A percentile compares a stretch with the other conserved stretches of the same genome.
These are phyloP conservation scores for Daedaleopsis sinensis DNA, from an alignment of 768 basidiomycete genomes.

Conservation along the genomic window DNA sequence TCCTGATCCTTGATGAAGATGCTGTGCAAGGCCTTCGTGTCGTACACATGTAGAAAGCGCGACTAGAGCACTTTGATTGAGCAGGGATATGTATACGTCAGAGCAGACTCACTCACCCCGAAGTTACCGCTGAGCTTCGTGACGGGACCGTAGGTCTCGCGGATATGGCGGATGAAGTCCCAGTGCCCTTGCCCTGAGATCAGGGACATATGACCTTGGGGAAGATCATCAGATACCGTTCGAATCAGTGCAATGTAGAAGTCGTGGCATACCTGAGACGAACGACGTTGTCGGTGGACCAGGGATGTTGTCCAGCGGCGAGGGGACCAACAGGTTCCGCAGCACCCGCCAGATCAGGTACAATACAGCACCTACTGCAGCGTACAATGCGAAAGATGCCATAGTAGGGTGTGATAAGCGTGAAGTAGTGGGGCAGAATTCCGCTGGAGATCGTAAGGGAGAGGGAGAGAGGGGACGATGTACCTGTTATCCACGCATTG, in stretches of 20 bases:
- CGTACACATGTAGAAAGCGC: constrained; percentile 13
- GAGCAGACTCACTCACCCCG: constrained; percentile 1
- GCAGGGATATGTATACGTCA: not conserved
- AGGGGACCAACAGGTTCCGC: not conserved
- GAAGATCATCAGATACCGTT: not conserved
- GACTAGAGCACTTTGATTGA: not conserved
- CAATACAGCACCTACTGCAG: too few species aligned
- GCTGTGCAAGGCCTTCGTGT: constrained; percentile 22
- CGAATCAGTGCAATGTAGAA: too few species aligned
- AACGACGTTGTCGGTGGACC: constrained; percentile 13
- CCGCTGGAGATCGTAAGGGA: too few species aligned
- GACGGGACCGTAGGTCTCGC: constrained; percentile 13
- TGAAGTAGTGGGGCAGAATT: too few species aligned
- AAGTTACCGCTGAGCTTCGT: constrained; percentile 8
- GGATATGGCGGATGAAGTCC: constrained; percentile 8
- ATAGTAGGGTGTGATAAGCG: too few species aligned
- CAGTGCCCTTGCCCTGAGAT: constrained; percentile 10
- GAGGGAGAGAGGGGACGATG: too few species aligned
- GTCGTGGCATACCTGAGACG: constrained; percentile 1
- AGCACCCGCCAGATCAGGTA: constrained; percentile 5
- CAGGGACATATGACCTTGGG: constrained; percentile 13
- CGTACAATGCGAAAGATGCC: too few species aligned
- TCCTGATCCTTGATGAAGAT: constrained; percentile 26
- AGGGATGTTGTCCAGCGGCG: constrained; percentile 19
- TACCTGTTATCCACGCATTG: too few species aligned